Base-by-base conservation (phyloP, 208 protist genomes). In the Leishmania tropica region DNA sequence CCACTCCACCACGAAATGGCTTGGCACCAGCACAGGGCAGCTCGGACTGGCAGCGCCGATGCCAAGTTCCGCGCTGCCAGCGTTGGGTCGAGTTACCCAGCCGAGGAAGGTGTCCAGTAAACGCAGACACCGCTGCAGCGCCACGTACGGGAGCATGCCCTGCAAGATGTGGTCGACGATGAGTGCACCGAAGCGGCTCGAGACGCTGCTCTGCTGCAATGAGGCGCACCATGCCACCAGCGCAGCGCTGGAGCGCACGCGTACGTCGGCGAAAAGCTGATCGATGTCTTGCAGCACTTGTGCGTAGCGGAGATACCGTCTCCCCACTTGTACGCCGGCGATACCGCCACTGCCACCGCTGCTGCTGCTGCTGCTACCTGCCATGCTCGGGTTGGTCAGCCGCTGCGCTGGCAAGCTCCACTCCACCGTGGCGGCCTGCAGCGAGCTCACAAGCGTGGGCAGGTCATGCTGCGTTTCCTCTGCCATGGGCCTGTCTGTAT, bases 101-200 rank as follows among this genome's bases (percentile, higher is more conserved):
- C 76, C 51, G 8, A 93, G 75, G 8, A 90, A 81, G 5, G 78
- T 80, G 53, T 88, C 87, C 47, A 89, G 24, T 35, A 90, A 58
- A 56, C 83, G 76, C 54, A 88, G 75, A 86, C 90, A 95, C n/a
- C 88, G 78, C 17, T 83, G 60, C 35, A 89, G 72, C 7, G 79
- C 84, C 47, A 93, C 65, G 70, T 84, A 93, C 21, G 91, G 83
- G 45, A 94, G 82, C 73, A 79, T 83, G 24, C 88, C 91, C 10
- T 84, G 81, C 74, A 83, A 47, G 0, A 84, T 83, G 72, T 90
- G 86, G 35, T 88, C 86, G 31, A 90, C 79, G 3, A 91, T 83
- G 47, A 93, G 76, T 13, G 51, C 76, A 11, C 90, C 80, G 31
- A 92, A 58, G 42, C 81, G 85, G 0, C 76, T 64, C 37, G 85